phyloP scores from a whole-genome alignment of 257 asterid genomes.

The Apocynum venetum region DNA sequence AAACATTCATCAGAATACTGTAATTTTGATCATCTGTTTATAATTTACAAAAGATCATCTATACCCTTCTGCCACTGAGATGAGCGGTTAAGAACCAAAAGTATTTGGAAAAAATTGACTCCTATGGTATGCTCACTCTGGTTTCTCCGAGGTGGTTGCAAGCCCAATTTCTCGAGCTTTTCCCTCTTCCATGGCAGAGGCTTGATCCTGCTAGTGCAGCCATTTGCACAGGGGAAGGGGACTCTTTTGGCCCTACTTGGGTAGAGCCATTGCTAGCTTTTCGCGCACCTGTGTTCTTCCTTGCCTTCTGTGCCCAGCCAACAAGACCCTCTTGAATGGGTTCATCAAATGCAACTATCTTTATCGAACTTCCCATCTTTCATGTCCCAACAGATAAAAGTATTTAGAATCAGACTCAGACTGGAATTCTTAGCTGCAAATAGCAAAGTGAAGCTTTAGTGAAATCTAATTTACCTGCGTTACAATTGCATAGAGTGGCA shows the following conservation, averaged over 20 bases:
- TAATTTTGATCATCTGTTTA: too few relatives aligned
- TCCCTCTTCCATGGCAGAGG: conserved; percentile 25
- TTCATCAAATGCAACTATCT: conserved; percentile 56
- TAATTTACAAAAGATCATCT: too few relatives aligned
- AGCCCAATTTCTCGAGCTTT: conserved; percentile 19
- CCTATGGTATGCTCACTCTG: neutral
- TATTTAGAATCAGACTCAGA: neutral
- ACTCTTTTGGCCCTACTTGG: conserved; percentile 22
- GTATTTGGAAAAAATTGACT: too few relatives aligned
- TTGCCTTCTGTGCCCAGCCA: conserved; percentile 66
- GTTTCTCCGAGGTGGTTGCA: neutral
- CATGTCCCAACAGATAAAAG: neutral
- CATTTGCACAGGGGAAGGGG: conserved; percentile 16
- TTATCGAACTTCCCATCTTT: conserved; percentile 74
- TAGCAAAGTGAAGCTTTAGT: neutral
- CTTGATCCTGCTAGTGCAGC: conserved; percentile 11
- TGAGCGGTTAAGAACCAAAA: too few relatives aligned
- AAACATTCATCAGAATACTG: too few relatives aligned
- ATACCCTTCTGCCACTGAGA: too few relatives aligned
- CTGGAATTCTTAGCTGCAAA: neutral
- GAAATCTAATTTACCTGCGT: conserved; percentile 41
- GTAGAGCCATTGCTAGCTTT: conserved; percentile 22
- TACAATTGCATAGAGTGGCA: conserved; percentile 73
- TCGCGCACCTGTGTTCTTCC: conserved; percentile 30
- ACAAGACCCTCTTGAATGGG: conserved; percentile 44